Conservation (phyloP, 305 asterid genomes). For the Fraxinus sp. region DNA sequence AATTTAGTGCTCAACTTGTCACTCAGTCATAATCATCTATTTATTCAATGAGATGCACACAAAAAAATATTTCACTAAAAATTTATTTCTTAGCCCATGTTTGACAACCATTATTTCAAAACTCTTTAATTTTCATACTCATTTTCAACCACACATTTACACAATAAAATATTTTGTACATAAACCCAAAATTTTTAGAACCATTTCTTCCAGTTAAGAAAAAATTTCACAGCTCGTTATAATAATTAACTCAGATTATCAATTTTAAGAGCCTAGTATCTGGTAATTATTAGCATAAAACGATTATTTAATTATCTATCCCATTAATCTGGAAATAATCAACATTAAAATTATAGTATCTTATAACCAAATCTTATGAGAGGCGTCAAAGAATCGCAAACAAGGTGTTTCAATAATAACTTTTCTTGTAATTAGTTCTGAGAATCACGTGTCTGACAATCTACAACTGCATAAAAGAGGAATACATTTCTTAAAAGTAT, state of each 20-base stretch:
- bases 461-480: background rate
- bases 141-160: too few relatives aligned
- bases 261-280: background rate
- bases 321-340: background rate
- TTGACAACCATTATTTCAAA: too few relatives aligned
- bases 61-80: background rate
- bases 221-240: background rate
- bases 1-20: background rate
- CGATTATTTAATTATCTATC: background rate
- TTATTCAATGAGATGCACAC: background rate
- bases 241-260: background rate
- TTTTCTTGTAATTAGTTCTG: background rate
- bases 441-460: background rate
- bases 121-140: too few relatives aligned
- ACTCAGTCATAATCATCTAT: background rate
- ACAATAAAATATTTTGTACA: too few relatives aligned
- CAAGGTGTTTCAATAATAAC: background rate
- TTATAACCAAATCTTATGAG: background rate
- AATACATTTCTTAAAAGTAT: background rate
- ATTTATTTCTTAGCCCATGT: background rate
- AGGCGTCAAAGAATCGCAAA: background rate
- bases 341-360: background rate
- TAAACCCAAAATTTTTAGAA: background rate
- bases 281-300: background rate
- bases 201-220: background rate